A percentile compares a stretch with the other conserved stretches of the same genome.
Evolutionary conservation across 148 eudicot species (phyloP).

Genomic region (Vaccinium macrocarpon): DNA sequence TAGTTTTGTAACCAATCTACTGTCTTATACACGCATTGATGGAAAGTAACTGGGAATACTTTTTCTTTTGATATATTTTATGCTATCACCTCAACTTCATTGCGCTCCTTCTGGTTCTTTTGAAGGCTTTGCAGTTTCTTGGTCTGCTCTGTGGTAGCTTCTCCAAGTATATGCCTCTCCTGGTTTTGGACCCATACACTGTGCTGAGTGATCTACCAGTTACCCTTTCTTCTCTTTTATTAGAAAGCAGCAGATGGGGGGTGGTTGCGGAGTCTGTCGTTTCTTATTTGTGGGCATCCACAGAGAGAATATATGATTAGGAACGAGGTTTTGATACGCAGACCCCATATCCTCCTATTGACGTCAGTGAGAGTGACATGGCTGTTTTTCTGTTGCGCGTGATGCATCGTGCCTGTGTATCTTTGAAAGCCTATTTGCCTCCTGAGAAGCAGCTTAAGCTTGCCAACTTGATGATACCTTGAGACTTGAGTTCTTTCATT

Average conservation of each 20-base stretch:
- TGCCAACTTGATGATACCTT: slow-evolving; percentile 52
- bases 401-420: slow-evolving; percentile 47
- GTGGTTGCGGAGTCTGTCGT: slow-evolving; percentile 50
- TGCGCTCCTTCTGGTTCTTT: neutral
- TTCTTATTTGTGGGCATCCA: slow-evolving; percentile 52
- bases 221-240: slow-evolving; percentile 61
- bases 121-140: slow-evolving; percentile 66
- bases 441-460: slow-evolving; percentile 65
- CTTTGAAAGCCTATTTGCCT: slow-evolving; percentile 53
- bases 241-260: slow-evolving; percentile 38
- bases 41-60: neutral
- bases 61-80: neutral
- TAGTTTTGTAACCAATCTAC: neutral
- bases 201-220: slow-evolving; percentile 73
- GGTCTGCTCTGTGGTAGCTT: slow-evolving; percentile 69
- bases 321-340: slow-evolving; percentile 21
- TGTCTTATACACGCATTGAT: neutral
- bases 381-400: slow-evolving; percentile 43
- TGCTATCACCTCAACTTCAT: neutral
- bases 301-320: slow-evolving; percentile 58
- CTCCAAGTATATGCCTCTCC: slow-evolving; percentile 76
- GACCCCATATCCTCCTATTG: slow-evolving; percentile 39
- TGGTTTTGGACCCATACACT: slow-evolving; percentile 43
- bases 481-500: slow-evolving; percentile 3
- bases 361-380: slow-evolving; percentile 41